Evolutionary conservation across 345 rosid genomes (phyloP), one percentile per base, ranked within the genome.

Genomic region (Eucalyptus cloeziana): DNA sequence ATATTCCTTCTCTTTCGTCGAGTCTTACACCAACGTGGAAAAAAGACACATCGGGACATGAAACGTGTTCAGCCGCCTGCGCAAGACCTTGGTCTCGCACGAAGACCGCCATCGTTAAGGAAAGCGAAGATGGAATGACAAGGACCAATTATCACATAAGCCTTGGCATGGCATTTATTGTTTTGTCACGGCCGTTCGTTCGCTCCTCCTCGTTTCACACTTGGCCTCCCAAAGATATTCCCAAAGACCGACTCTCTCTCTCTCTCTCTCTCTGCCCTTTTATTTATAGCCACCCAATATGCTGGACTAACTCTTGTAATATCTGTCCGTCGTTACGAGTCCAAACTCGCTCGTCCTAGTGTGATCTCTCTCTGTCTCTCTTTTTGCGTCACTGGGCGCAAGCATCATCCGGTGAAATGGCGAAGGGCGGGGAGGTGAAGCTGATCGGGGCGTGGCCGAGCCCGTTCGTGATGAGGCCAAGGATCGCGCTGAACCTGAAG

Each of bases 371-470:
- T n/a, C 40, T 16, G 17, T 50, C 30, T 13, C 47, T 31, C 44
- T 51, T 12, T 31, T 33, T 24, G 19, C 3, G 24, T 60, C 88
- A 7, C 13, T 25, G 24, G 3, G 49, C 88, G 71, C 37, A 22
- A 37, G 31, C 33, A 87, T 43, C 27, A 10, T 19, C 13, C 9
- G 45, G 51, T 60, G 49, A 60, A 19, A 94, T 93, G 95, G 86
- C 93, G 37, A 89, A 79, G 76, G 86, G 25, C 16, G 83, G 62
- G 16, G 90, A 92, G 37, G 95, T 94, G 86, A 95, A 91, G 91
- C 89, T 97, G 85, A 33, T 97, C 60, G 98, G 99, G n/a, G 90
- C 92, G 27, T 96, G 98, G 97, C 92, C 97, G 16, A 97, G 99
- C 62, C 99, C 99, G 24, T 96, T 89, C 88, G 97, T 92, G 86